These are phyloP conservation scores for Psilocybe cubensis DNA, from an alignment of 768 basidiomycete genomes.

Conservation along the genomic window DNA sequence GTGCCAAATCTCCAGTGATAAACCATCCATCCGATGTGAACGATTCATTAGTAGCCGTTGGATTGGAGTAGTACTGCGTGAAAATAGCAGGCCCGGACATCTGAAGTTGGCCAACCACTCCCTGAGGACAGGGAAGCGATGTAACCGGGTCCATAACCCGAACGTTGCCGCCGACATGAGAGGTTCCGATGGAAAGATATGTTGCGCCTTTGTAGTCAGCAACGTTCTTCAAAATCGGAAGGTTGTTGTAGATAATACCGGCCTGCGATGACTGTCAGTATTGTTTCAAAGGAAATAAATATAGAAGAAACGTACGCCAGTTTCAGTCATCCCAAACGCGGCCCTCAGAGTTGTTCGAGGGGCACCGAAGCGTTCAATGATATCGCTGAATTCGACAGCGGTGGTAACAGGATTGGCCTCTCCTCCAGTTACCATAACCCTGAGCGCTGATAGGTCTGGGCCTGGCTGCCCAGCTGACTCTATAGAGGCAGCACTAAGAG, in stretches of 20 bases:
- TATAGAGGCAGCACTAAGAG: not conserved
- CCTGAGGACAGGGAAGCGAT: not conserved
- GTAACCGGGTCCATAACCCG: not conserved
- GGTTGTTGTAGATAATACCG: not conserved
- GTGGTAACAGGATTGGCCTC: not conserved
- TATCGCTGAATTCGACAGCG: constrained; percentile 1
- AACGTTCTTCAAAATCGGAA: not conserved
- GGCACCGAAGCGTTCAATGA: not conserved
- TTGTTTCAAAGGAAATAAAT: not conserved
- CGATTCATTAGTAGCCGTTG: not conserved
- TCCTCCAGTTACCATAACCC: not conserved
- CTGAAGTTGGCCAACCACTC: not conserved
- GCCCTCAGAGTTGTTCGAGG: not conserved
- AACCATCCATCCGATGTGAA: constrained; percentile 1
- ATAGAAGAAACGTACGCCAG: not conserved
- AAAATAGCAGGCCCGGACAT: not conserved
- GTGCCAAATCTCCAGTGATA: not conserved
- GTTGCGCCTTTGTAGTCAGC: not conserved
- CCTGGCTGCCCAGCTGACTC: not conserved
- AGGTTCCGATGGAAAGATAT: not conserved
- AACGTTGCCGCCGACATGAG: not conserved
- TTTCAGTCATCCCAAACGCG: constrained; percentile 3
- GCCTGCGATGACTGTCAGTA: not conserved
- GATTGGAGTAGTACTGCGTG: not conserved
- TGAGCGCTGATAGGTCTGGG: not conserved